These are phyloP conservation scores for Acer yangbiense DNA, from an alignment of 345 rosid genomes.

Conservation along the genomic window DNA sequence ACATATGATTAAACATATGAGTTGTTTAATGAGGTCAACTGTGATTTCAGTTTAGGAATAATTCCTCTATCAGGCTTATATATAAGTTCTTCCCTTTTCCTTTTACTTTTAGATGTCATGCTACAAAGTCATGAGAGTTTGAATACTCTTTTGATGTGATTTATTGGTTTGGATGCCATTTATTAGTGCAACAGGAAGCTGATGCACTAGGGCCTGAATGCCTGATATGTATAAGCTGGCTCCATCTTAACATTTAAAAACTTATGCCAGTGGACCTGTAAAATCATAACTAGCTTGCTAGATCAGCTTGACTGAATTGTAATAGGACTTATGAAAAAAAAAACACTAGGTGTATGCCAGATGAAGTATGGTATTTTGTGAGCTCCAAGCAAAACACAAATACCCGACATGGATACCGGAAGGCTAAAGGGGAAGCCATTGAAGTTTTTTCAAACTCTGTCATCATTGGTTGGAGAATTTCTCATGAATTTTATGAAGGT, in stretches of 20 bases:
- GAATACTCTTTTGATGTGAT: constrained; percentile 4
- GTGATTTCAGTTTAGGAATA: neutral
- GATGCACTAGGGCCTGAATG: neutral
- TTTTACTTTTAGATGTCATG: neutral
- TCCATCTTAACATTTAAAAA: neutral
- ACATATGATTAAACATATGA: neutral
- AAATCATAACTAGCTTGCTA: neutral
- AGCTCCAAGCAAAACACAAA: neutral
- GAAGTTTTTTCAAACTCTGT: constrained; percentile 35
- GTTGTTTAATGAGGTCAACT: neutral
- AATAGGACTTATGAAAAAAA: neutral
- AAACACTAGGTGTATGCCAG: constrained; percentile 28
- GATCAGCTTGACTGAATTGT: neutral
- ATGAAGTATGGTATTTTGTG: constrained; percentile 40
- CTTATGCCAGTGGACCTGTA: neutral
- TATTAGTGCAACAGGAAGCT: constrained; percentile 4
- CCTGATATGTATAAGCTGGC: neutral
- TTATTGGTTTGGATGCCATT: neutral
- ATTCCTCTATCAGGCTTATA: neutral
- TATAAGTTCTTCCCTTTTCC: neutral
- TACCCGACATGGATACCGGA: constrained; percentile 41
- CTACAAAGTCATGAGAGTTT: neutral
- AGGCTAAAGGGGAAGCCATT: constrained; percentile 38
- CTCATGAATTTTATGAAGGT: constrained; percentile 39
- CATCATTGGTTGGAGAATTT: constrained; percentile 50